Conservation (phyloP, 192 early-diverging fungal species). For the Podila epicladia region DNA sequence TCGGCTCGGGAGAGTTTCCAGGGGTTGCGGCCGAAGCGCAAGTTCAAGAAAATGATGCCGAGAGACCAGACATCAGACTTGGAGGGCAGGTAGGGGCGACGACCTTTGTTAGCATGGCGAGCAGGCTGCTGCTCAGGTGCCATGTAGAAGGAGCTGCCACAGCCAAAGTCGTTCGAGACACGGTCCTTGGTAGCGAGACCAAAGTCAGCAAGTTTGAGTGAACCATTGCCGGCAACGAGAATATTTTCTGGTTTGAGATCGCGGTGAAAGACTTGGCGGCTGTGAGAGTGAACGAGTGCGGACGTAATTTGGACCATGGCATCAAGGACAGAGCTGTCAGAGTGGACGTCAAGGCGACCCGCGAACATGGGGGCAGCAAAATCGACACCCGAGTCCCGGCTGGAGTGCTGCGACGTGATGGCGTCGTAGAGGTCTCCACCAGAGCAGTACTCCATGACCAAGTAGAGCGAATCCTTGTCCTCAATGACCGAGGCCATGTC, state of each 20-base stretch:
- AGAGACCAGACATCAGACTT: slow-evolving; percentile 91
- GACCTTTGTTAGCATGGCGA: slow-evolving; percentile 31
- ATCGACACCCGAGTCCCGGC: slow-evolving; percentile 58
- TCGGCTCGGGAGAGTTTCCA: slow-evolving; percentile 76
- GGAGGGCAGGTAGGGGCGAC: slow-evolving; percentile 66
- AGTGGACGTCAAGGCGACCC: slow-evolving; percentile 32
- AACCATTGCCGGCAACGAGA: slow-evolving; percentile 66
- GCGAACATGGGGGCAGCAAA: slow-evolving; percentile 7
- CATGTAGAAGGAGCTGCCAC: slow-evolving; percentile 77
- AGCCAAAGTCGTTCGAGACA: slow-evolving; percentile 86
- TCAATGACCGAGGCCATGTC: slow-evolving; percentile 92
- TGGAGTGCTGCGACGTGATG: slow-evolving; percentile 81
- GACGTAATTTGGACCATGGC: slow-evolving; percentile 79
- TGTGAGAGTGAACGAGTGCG: slow-evolving; percentile 35
- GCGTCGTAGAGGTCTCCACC: slow-evolving; percentile 97
- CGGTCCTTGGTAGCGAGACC: slow-evolving; percentile 87
- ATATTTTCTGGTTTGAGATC: slow-evolving; percentile 92
- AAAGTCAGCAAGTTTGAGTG: slow-evolving; percentile 92
- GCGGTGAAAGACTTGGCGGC: slow-evolving; percentile 82
- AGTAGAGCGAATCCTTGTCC: slow-evolving; percentile 85
- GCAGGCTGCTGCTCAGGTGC: slow-evolving; percentile 74
- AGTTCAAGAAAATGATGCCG: slow-evolving; percentile 90
- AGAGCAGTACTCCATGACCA: slow-evolving; percentile 95
- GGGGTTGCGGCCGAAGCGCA: slow-evolving; percentile 85
- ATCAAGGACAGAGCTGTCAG: slow-evolving; percentile 61